Evolutionary conservation across 164 flowering plant species (phyloP), one percentile per base, ranked within the genome.

Genomic region (Protea cynaroides): DNA sequence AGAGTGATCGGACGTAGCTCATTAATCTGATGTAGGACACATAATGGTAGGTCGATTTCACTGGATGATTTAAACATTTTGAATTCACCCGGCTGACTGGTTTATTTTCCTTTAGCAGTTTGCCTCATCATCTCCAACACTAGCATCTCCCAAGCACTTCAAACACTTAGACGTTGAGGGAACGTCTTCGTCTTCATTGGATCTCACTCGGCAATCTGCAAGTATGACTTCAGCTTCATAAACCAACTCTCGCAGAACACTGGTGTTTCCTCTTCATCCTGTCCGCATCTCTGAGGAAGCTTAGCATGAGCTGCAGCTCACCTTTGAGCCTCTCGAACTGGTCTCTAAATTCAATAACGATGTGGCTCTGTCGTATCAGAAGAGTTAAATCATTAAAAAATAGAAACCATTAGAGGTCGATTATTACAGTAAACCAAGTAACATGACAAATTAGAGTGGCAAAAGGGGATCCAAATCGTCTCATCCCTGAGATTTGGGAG

Each of bases 171-270:
- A 14, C 14, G 60, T 43, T 2, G 34, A 2, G 34, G 34, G 5
- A 18, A 15, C 1, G 24, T 40, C 54, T 7, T 47, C 63, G 6
- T 56, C 63, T 40, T 40, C 46, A 9, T 40, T 40, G 29, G 75
- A 71, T 44, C 63, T 71, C 56, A 69, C 56, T n/a, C 62, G 69
- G 61, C 82, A 77, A 58, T 81, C 84, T 1, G 77, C 74, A 18
- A 81, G 63, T 57, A 79, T 81, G 50, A 79, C 82, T 60, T 81
- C 81, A 25, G 81, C 77, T 61, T 75, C 78, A 64, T 72, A 75
- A n/a, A 79, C 71, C 61, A 75, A 67, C 24, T 81, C 84, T 21
- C 76, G 66, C 46, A 81, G 50, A 57, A 29, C 61, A 64, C 22
- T 67, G 53, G 15, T 69, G 59, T 65, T 75, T 79, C 71, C 79